Evolutionary conservation across 1,139 yeast genomes (phyloP).

Genomic region (Yueomyces sp.): DNA sequence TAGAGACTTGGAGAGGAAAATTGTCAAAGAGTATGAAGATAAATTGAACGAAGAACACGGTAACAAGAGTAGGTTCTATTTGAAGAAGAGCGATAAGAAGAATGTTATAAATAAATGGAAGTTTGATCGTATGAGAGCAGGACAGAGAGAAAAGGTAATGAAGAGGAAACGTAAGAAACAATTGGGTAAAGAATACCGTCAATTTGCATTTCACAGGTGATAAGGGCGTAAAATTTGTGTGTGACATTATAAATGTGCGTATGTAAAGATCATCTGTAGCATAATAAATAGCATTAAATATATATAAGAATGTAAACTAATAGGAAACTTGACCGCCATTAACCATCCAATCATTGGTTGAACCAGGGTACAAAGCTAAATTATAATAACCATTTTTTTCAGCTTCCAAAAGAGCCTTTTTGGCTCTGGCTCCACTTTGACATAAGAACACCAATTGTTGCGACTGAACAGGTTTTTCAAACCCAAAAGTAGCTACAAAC

Average conservation of each 20-base stretch:
- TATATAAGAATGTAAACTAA: neutral
- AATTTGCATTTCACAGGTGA: slow-evolving; percentile 46
- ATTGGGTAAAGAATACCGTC: slow-evolving; percentile 80
- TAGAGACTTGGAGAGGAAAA: slow-evolving; percentile 60
- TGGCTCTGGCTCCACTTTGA: slow-evolving; percentile 82
- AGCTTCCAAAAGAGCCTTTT: slow-evolving; percentile 84
- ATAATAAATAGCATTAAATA: neutral
- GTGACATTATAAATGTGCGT: neutral
- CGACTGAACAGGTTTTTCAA: slow-evolving; percentile 58
- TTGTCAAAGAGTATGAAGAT: slow-evolving; percentile 34
- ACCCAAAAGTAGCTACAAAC: slow-evolving; percentile 67
- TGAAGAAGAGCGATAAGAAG: slow-evolving; percentile 72
- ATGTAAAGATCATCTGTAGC: neutral
- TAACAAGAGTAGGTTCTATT: slow-evolving; percentile 35
- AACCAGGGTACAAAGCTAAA: slow-evolving; percentile 68
- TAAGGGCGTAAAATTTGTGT: neutral
- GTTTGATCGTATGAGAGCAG: slow-evolving; percentile 70
- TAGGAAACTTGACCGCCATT: slow-evolving; percentile 15
- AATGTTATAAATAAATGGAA: slow-evolving; percentile 81
- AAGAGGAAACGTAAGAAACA: slow-evolving; percentile 91
- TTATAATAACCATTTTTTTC: slow-evolving; percentile 72
- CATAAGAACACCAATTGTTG: slow-evolving; percentile 80
- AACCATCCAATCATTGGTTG: slow-evolving; percentile 75
- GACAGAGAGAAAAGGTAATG: slow-evolving; percentile 77
- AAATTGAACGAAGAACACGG: slow-evolving; percentile 23